Evolutionary conservation across 768 basidiomycete species (phyloP).

Genomic region (Pleurotus djamor): DNA sequence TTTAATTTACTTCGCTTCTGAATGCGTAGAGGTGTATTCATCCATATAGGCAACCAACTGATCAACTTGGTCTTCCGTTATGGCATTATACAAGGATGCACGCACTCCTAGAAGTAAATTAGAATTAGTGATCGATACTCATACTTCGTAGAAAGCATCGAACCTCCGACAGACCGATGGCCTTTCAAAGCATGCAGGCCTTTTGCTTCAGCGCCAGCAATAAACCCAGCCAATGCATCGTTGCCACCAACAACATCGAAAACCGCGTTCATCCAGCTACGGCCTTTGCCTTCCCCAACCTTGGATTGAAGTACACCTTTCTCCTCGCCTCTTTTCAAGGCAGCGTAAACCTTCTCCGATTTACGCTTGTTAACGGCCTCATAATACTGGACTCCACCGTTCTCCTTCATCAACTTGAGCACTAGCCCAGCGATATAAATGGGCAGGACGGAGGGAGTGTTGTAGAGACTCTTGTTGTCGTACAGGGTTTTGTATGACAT

Average conservation of each 20-base stretch:
- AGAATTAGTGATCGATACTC: neutral
- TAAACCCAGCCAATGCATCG: conserved; percentile 70
- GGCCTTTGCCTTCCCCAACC: conserved; percentile 67
- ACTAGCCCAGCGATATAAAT: conserved; percentile 92
- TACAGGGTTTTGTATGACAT: conserved; percentile 83
- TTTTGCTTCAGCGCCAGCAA: conserved; percentile 73
- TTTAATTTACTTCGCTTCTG: too few relatives aligned
- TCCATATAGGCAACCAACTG: conserved; percentile 56
- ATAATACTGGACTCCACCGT: conserved; percentile 67
- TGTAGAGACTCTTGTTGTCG: conserved; percentile 76
- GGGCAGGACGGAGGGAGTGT: conserved; percentile 90
- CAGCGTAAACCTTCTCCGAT: conserved; percentile 73
- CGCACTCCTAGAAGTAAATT: conserved; percentile 55
- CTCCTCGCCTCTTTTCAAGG: conserved; percentile 65
- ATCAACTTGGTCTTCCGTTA: conserved; percentile 74
- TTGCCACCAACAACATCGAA: conserved; percentile 72
- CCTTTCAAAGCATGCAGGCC: conserved; percentile 91
- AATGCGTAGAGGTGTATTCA: conserved; percentile 35
- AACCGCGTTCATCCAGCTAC: conserved; percentile 94
- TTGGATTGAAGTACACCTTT: conserved; percentile 69
- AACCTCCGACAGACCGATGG: conserved; percentile 75
- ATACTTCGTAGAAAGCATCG: conserved; percentile 3
- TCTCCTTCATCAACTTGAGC: conserved; percentile 60
- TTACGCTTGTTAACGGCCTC: conserved; percentile 70
- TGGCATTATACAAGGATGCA: conserved; percentile 86